Conservation (phyloP, 768 basidiomycete species). For the Boletus tylopilopsis region DNA sequence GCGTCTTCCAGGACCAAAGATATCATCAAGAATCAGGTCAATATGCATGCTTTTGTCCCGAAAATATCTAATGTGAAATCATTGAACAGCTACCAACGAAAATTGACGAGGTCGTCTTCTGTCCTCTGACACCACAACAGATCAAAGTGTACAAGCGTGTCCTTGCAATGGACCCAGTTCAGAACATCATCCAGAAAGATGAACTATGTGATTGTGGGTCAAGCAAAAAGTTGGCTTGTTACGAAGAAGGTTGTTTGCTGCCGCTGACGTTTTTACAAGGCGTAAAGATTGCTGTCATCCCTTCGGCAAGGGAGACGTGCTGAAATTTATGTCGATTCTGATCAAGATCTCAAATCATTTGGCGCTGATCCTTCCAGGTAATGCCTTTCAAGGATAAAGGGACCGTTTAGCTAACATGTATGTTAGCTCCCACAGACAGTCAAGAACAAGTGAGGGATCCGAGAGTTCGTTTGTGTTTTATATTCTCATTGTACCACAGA, state of each 20-base stretch:
- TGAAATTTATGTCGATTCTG: conserved; percentile 77
- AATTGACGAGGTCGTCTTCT: conserved; percentile 89
- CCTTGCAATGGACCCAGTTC: conserved; percentile 58
- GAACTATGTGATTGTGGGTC: conserved; percentile 73
- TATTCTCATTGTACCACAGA: conserved; percentile 20
- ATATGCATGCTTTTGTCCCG: background rate
- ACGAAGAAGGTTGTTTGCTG: background rate
- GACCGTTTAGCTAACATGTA: background rate
- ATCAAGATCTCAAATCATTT: conserved; percentile 90
- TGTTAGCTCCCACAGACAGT: conserved; percentile 61
- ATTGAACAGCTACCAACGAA: conserved; percentile 73
- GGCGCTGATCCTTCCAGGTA: conserved; percentile 80
- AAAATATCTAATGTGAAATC: background rate
- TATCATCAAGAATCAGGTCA: conserved; percentile 66
- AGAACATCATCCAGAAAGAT: conserved; percentile 69
- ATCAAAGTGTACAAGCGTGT: conserved; percentile 70
- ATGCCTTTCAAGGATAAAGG: conserved; percentile 1
- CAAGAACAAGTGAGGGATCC: conserved; percentile 53
- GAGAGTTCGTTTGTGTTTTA: background rate
- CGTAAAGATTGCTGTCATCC: conserved; percentile 57
- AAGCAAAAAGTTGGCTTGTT: conserved; percentile 43
- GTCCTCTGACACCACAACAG: conserved; percentile 75
- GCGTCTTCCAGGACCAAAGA: conserved; percentile 58
- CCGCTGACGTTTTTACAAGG: conserved; percentile 33
- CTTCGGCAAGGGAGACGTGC: conserved; percentile 47